Evolutionary conservation across 176 grass and related monocot species (phyloP).

Genomic region (Poa pratensis): DNA sequence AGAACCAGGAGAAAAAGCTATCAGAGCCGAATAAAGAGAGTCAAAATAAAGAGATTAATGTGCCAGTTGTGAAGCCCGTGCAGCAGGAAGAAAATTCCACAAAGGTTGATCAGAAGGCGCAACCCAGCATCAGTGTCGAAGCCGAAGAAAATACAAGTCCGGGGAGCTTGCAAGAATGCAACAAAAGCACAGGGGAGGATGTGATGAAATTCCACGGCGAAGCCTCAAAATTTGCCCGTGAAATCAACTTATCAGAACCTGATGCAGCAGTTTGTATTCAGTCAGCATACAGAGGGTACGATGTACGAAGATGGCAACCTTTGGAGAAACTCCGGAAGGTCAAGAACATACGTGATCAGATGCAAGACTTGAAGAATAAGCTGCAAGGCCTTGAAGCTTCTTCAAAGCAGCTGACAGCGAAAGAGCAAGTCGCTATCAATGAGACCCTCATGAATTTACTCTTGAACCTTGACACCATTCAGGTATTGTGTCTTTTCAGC

Average conservation of each 20-base stretch:
- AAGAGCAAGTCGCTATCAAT: slow-evolving; percentile 52
- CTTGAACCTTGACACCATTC: slow-evolving; percentile 83
- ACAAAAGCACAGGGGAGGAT: slow-evolving; percentile 23
- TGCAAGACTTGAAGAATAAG: slow-evolving; percentile 50
- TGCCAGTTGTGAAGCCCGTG: slow-evolving; percentile 24
- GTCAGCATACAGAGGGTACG: slow-evolving; percentile 69
- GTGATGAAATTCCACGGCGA: slow-evolving; percentile 19
- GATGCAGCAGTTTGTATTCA: slow-evolving; percentile 72
- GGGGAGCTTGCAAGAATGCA: slow-evolving; percentile 26
- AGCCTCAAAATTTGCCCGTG: slow-evolving; percentile 8
- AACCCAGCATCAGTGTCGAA: not conserved
- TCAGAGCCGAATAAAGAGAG: slow-evolving; percentile 9
- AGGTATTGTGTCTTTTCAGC: slow-evolving; percentile 54
- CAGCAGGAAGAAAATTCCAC: slow-evolving; percentile 28
- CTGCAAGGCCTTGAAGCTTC: slow-evolving; percentile 61
- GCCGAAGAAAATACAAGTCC: slow-evolving; percentile 12
- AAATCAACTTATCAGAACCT: slow-evolving; percentile 43
- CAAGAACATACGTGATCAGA: slow-evolving; percentile 46
- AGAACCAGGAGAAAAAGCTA: slow-evolving; percentile 34
- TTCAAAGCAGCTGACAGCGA: slow-evolving; percentile 33
- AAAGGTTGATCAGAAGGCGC: slow-evolving; percentile 13
- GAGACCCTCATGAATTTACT: slow-evolving; percentile 92
- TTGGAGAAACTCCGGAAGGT: slow-evolving; percentile 80
- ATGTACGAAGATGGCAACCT: slow-evolving; percentile 70
- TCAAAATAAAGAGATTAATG: slow-evolving; percentile 5